Base-by-base conservation (phyloP, 805 yeast species). In the Zygotorulaspora danielsina region DNA sequence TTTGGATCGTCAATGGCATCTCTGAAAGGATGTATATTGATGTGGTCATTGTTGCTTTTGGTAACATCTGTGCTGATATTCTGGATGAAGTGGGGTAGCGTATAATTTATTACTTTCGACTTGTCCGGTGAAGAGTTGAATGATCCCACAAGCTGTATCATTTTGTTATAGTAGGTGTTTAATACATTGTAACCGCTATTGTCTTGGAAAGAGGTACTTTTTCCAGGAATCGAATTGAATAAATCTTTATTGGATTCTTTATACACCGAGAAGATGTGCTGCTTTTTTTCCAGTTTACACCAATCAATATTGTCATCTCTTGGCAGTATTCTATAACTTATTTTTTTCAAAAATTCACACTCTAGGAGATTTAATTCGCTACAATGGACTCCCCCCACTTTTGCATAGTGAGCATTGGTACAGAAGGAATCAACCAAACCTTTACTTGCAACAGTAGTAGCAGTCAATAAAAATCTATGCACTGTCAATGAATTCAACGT, bases 361-460 rank as follows among this genome's bases (percentile, higher is more conserved):
- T 90, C 98, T 33, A 90, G 69, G 39, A 90, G 72, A 61, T 93
- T 93, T 49, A 89, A 68, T 57, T 88, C 97, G 43, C 79, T 73
- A 34, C 82, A 66, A 30, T 86, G 86, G 4, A 88, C 83, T 44
- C 98, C 97, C 3, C 98, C 98, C 13, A 93, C 97, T 58, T 84
- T 84, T 9, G 97, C 95, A 55, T 93, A 90, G 61, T 93, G 96
- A 32, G 81, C 75, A 62, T 89, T 90, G 11, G 96, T 87, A 64
- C 93, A 89, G 63, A 93, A 90, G 18, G 89, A 82, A 64, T 90
- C 98, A 62, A 96, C 88, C 48, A 88, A 71, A 1, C 95, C 90
- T 59, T 90, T 90, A 48, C 90, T 81, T 0, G 93, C 95, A 2
- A 90, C 78, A 44, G 94, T 84, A 0, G 96, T 88, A 1, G 96